A percentile compares a stretch with the other conserved stretches of the same genome.
phyloP scores from a whole-genome alignment of 768 basidiomycete genomes.

The Lentinus tigrinus region DNA sequence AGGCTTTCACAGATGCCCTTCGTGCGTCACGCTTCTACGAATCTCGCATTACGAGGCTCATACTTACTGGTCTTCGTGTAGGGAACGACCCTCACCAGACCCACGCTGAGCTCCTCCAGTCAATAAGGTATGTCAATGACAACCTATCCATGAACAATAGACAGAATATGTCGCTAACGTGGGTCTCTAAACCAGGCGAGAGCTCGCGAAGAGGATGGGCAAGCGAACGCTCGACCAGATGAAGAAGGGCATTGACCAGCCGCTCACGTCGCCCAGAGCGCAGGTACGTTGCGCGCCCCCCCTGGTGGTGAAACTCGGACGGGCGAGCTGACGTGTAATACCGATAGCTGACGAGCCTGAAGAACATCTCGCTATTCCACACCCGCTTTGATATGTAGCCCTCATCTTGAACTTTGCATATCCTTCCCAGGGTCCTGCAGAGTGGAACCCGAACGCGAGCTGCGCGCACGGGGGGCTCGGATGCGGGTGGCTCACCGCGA shows the following conservation, averaged over 20 bases:
- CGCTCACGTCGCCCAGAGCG: neutral
- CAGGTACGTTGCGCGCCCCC: too few species aligned
- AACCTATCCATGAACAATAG: too few species aligned
- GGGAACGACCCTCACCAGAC: slow-evolving; percentile 4
- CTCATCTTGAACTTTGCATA: too few species aligned
- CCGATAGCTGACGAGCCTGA: neutral
- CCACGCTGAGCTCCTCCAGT: slow-evolving; percentile 1
- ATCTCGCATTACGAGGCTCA: neutral
- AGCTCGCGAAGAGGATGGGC: slow-evolving; percentile 9
- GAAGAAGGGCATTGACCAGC: neutral
- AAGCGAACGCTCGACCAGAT: neutral
- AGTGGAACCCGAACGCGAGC: too few species aligned
- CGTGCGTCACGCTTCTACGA: neutral
- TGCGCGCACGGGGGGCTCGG: too few species aligned
- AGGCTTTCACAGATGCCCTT: slow-evolving; percentile 14
- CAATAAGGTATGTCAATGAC: slow-evolving; percentile 10
- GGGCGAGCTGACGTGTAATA: neutral
- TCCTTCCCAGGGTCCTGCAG: too few species aligned
- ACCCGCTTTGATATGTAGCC: neutral
- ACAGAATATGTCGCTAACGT: too few species aligned
- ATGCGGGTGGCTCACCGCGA: too few species aligned
- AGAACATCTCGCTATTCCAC: neutral
- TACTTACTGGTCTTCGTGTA: neutral
- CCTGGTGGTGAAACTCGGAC: too few species aligned
- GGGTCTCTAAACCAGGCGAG: too few species aligned